A percentile compares a stretch with the other conserved stretches of the same genome.
Evolutionary conservation across 768 basidiomycete genomes (phyloP).

Genomic region (Crucibulum laeve): DNA sequence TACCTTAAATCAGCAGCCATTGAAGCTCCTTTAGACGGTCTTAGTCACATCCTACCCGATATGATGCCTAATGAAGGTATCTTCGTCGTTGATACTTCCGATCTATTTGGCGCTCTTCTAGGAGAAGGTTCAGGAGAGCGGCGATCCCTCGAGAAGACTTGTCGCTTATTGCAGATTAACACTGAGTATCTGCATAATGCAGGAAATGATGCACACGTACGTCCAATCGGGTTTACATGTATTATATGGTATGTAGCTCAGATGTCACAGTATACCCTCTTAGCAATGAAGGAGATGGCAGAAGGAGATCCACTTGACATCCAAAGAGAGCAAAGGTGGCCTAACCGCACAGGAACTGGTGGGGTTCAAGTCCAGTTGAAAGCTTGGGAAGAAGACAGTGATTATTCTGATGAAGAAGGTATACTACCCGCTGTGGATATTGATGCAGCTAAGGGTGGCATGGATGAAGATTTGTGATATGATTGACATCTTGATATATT

Average conservation of each 20-base stretch:
- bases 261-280: constrained; percentile 58
- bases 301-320: constrained; percentile 67
- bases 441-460: too few relatives aligned
- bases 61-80: constrained; percentile 43
- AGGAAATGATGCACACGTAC: constrained; percentile 80
- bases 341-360: constrained; percentile 42
- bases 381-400: constrained; percentile 54
- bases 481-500: too few relatives aligned
- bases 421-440: constrained; percentile 21
- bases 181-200: constrained; percentile 71
- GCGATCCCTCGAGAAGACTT: constrained; percentile 55
- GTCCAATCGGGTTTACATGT: constrained; percentile 15
- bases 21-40: constrained; percentile 45
- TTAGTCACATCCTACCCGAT: constrained; percentile 58
- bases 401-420: constrained; percentile 42
- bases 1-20: constrained; percentile 48
- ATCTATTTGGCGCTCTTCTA: constrained; percentile 71
- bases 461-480: too few relatives aligned
- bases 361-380: constrained; percentile 54
- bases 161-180: constrained; percentile 55
- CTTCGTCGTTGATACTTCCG: constrained; percentile 69
- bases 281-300: constrained; percentile 67
- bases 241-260: constrained; percentile 1
- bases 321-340: constrained; percentile 81
- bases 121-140: constrained; percentile 52